Base-by-base conservation (phyloP, 2,329 filamentous ascomycete species). In the Fusarium bactridioides region DNA sequence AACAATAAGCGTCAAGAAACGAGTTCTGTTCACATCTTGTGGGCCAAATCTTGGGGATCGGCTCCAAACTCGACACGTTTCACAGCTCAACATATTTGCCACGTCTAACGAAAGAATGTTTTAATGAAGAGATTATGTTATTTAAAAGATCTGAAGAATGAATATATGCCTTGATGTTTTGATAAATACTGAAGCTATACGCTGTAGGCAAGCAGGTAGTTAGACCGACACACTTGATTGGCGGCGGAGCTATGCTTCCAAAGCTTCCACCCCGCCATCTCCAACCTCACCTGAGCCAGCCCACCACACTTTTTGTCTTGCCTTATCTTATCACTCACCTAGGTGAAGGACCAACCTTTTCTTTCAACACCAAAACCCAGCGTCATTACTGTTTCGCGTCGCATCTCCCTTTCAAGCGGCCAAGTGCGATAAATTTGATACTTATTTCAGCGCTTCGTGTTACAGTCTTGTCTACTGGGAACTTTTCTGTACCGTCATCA, bases 241-340 rank as follows among this genome's bases (percentile, higher is more conserved):
- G 64, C 31, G 23, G 43, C 16, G 29, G 40, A 70, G 48, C 54
- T 64, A 54, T 64, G 33, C n/a, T 51, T 51, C 40, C 35, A 38
- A 69, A 76, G 64, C 66, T 75, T 47, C 47, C 70, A 69, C 69
- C 75, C 75, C 75, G 61, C 75, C 64, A 58, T 70, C 56, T 62
- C 47, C 54, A 65, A 57, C 41, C 53, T 61, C 61, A 33, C 31
- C 15, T 16, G 16, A 65, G 23, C 56, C 43, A 61, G 43, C 65
- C 69, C 64, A 73, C 74, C 73, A 70, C 67, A 71, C 68, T 69
- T 69, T 64, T 69, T 19, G 29, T 69, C 77, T 72, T 74, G 72
- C 67, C 77, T 79, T 80, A 78, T 77, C 78, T 80, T 80, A 80
- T 80, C 78, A 68, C 54, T 78, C 75, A 79, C 78, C 79, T 75